phyloP scores from a whole-genome alignment of 345 rosid genomes.

The Rhizophora mangle region DNA sequence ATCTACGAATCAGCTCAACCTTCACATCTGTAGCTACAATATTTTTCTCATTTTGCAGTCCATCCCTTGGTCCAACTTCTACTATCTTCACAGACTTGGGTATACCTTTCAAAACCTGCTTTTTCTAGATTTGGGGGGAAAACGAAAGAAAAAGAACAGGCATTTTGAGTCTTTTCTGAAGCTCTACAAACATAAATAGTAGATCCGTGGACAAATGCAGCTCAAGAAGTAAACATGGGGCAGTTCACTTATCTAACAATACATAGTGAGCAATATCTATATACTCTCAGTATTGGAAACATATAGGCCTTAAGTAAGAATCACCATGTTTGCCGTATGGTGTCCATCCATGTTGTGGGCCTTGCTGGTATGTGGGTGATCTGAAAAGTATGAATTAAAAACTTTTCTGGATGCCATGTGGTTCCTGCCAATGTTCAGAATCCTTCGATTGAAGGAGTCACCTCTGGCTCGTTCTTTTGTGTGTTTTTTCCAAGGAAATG shows the following conservation, averaged over 20 bases:
- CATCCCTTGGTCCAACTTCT: constrained; percentile 83
- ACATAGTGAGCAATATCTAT: not conserved
- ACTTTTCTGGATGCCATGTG: constrained; percentile 28
- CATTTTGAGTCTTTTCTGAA: not conserved
- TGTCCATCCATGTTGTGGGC: constrained; percentile 37
- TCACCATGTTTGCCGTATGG: constrained; percentile 57
- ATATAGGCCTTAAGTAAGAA: not conserved
- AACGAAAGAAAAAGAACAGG: not conserved
- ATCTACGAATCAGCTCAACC: constrained; percentile 56
- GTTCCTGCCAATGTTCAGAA: constrained; percentile 41
- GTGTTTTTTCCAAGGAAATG: constrained; percentile 80
- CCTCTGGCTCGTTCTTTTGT: constrained; percentile 38
- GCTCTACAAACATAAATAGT: not conserved
- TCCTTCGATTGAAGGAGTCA: constrained; percentile 41
- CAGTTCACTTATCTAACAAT: not conserved
- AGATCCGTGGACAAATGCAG: not conserved
- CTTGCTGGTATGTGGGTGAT: constrained; percentile 42
- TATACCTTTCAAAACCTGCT: constrained; percentile 49
- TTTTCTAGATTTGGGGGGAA: constrained; percentile 14
- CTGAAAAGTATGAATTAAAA: constrained; percentile 47
- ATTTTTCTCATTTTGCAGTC: constrained; percentile 69
- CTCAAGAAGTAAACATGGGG: not conserved
- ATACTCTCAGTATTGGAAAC: not conserved
- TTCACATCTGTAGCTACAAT: constrained; percentile 52
- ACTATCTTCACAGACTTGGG: constrained; percentile 68